phyloP scores from a whole-genome alignment of 2,329 filamentous ascomycete species.

The Didymella arachidicola region DNA sequence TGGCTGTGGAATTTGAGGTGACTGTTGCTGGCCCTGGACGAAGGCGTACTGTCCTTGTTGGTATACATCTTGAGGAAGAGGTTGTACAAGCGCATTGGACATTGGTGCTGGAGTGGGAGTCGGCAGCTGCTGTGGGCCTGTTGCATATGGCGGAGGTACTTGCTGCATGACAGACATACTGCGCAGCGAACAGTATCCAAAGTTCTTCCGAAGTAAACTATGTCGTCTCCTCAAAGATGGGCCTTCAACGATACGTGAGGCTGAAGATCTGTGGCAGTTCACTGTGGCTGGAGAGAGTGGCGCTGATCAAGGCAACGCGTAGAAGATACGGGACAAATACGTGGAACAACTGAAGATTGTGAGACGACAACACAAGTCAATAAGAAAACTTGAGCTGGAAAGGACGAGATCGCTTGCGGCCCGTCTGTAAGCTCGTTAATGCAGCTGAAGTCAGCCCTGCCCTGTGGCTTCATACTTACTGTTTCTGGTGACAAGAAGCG shows the following conservation, averaged over 20 bases:
- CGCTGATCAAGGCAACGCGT: slow-evolving; percentile 8
- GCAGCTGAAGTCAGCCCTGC: slow-evolving; percentile 29
- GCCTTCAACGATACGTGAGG: slow-evolving; percentile 2
- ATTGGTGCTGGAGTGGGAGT: not conserved
- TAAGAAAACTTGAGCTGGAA: not conserved
- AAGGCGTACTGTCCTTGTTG: not conserved
- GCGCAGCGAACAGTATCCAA: not conserved
- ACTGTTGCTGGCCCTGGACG: not conserved
- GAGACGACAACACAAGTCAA: not conserved
- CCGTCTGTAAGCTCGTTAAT: not conserved
- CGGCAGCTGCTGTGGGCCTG: not conserved
- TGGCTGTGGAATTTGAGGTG: not conserved
- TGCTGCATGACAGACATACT: not conserved
- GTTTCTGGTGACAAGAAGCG: slow-evolving; percentile 22
- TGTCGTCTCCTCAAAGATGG: not conserved
- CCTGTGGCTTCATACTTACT: slow-evolving; percentile 36
- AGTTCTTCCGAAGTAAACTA: not conserved
- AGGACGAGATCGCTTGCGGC: not conserved
- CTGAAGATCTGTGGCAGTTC: slow-evolving; percentile 14
- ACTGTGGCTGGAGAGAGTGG: slow-evolving; percentile 21
- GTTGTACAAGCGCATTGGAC: not conserved
- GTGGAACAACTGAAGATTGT: not conserved
- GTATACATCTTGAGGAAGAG: not conserved
- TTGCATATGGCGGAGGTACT: not conserved
- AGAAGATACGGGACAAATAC: not conserved